Evolutionary conservation across 257 asterid genomes (phyloP).

Genomic region (Salvia miltiorrhiza): DNA sequence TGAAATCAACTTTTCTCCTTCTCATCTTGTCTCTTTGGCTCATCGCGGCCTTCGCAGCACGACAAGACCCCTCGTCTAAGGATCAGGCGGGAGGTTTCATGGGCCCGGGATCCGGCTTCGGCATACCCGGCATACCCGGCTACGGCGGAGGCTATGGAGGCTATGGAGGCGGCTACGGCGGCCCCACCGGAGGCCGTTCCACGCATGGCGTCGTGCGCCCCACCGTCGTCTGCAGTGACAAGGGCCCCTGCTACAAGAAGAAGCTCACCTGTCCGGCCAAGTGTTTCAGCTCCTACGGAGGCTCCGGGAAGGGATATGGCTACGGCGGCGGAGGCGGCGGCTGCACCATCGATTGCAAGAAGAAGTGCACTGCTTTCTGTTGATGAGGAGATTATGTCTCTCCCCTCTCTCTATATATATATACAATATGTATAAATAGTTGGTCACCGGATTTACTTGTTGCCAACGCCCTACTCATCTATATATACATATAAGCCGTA

Average conservation of each 20-base stretch:
- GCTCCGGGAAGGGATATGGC: constrained; percentile 80
- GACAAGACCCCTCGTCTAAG: constrained; percentile 22
- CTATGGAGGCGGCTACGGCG: constrained; percentile 52
- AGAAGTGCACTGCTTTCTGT: constrained; percentile 74
- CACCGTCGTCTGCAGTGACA: constrained; percentile 42
- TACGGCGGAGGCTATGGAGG: constrained; percentile 58
- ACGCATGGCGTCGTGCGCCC: constrained; percentile 45
- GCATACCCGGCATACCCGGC: constrained; percentile 72
- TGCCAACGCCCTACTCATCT: not conserved
- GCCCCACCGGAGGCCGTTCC: constrained; percentile 63
- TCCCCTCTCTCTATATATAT: not conserved
- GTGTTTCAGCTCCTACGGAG: constrained; percentile 70
- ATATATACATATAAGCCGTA: not conserved
- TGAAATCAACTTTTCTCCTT: constrained; percentile 32
- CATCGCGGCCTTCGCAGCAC: constrained; percentile 30
- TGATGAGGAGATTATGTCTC: constrained; percentile 10
- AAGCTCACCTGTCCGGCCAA: constrained; percentile 77
- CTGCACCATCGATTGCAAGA: constrained; percentile 75
- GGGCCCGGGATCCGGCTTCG: constrained; percentile 55
- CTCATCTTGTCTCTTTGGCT: constrained; percentile 26
- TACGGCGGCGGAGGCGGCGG: constrained; percentile 95
- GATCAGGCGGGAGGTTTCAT: not conserved
- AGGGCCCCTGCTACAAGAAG: constrained; percentile 78
- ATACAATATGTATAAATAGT: not conserved
- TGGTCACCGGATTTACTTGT: not conserved